These are phyloP conservation scores for Austroboletus eburneus DNA, from an alignment of 768 basidiomycete genomes.

Conservation along the genomic window DNA sequence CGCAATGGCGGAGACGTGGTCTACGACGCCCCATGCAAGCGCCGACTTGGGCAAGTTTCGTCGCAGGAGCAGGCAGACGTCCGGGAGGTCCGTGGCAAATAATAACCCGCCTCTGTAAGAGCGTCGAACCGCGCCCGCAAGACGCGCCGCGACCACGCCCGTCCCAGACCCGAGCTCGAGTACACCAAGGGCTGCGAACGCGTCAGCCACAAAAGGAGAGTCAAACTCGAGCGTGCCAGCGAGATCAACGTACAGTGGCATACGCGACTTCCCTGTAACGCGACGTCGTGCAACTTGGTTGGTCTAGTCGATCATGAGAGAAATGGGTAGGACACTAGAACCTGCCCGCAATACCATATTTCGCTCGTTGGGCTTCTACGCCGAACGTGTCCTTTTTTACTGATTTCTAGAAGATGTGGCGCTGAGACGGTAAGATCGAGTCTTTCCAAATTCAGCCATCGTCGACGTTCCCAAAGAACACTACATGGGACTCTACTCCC, in stretches of 20 bases:
- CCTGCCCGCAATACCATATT: constrained; percentile 80
- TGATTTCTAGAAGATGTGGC: not conserved
- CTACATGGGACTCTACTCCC: no score
- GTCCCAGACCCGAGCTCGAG: constrained; percentile 83
- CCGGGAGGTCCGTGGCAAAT: constrained; percentile 71
- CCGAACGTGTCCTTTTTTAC: constrained; percentile 23
- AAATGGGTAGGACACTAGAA: constrained; percentile 56
- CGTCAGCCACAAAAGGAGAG: constrained; percentile 41
- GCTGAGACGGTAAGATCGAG: not conserved
- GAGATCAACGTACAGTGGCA: constrained; percentile 52
- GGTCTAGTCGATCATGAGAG: constrained; percentile 5
- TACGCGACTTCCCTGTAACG: constrained; percentile 69
- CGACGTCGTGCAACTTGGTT: not conserved
- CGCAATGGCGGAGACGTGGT: no score
- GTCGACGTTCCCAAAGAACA: no score
- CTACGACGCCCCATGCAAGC: no score
- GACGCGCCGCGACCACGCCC: constrained; percentile 51
- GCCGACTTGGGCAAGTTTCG: constrained; percentile 24
- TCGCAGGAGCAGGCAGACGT: constrained; percentile 55
- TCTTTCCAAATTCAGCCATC: no score
- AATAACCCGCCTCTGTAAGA: constrained; percentile 23
- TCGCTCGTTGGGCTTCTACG: constrained; percentile 41
- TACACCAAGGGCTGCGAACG: constrained; percentile 28
- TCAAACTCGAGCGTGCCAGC: constrained; percentile 43
- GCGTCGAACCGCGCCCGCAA: constrained; percentile 41